Evolutionary conservation across 2,329 filamentous ascomycete genomes (phyloP), one percentile per base, ranked within the genome.

Genomic region (Trichoderma harzianum): DNA sequence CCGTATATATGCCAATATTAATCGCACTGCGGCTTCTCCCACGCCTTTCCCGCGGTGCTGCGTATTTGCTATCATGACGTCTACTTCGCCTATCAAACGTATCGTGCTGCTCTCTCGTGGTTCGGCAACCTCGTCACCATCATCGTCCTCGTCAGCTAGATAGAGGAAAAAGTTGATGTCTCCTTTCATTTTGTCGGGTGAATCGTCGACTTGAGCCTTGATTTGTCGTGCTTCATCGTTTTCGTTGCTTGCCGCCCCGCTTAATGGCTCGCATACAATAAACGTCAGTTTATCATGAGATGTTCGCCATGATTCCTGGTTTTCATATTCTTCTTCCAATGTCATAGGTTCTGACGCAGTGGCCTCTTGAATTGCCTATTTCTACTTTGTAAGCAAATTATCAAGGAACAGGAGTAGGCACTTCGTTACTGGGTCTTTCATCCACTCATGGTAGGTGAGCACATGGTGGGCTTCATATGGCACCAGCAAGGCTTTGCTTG

Each of bases 281-380:
- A 98, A 98, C 0, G 95, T 98, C 73, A 98, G 81, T 83, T 98
- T 98, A 82, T 98, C 95, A 30, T 84, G 81, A 55, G 96, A 93
- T 24, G 83, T 84, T 47, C 94, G 90, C 95, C 95, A 98, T 74
- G 90, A 93, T n/a, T 84, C 83, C 81, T 98, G 95, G 90, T 98
- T 98, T 64, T 89, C 88, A 81, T 96, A 94, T 84, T 98, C 95
- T 78, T 97, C 92, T 1, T 89, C 85, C 0, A 98, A 84, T 0
- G 88, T 90, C 65, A 98, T 86, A 0, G 91, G 93, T 74, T 98
- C 94, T 0, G 95, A 98, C 1, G 95, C 94, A 0, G 95, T 98
- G 69, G 92, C 91, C 81, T 90, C 86, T 83, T 92, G 95, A 51
- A 98, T 92, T 61, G 90, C 87, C 90, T 93, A 21, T 72, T 12